phyloP scores from a whole-genome alignment of 805 yeast species.

The Schizosaccharomyces lindneri region DNA sequence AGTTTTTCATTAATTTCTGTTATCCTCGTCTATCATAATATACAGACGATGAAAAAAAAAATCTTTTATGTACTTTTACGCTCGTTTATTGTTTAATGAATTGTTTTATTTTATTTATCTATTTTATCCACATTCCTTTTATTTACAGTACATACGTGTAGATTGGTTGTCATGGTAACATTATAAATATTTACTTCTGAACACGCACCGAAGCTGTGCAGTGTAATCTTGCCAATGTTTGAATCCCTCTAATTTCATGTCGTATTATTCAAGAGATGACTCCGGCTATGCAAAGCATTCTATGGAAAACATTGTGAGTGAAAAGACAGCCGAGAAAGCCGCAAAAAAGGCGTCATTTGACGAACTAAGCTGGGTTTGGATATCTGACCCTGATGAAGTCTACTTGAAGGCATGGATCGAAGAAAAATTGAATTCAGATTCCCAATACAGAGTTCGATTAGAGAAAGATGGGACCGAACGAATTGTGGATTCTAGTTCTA shows the following conservation, averaged over 20 bases:
- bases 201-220: not conserved
- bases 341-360: not conserved
- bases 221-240: not conserved
- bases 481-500: not conserved
- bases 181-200: not conserved
- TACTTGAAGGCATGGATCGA: not conserved
- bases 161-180: not conserved
- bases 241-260: not conserved
- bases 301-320: not conserved
- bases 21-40: no score
- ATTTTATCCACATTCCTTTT: not conserved
- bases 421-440: not conserved
- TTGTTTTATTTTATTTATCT: no score
- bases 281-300: not conserved
- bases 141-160: not conserved
- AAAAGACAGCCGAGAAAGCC: not conserved
- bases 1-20: no score
- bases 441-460: not conserved
- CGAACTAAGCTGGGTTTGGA: not conserved
- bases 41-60: not conserved
- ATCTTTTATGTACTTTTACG: no score
- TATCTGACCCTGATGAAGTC: not conserved
- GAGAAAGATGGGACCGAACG: not conserved
- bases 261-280: not conserved
- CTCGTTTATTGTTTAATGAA: no score